Conservation (phyloP, 768 basidiomycete genomes). For the Boletus rubroflammeus region DNA sequence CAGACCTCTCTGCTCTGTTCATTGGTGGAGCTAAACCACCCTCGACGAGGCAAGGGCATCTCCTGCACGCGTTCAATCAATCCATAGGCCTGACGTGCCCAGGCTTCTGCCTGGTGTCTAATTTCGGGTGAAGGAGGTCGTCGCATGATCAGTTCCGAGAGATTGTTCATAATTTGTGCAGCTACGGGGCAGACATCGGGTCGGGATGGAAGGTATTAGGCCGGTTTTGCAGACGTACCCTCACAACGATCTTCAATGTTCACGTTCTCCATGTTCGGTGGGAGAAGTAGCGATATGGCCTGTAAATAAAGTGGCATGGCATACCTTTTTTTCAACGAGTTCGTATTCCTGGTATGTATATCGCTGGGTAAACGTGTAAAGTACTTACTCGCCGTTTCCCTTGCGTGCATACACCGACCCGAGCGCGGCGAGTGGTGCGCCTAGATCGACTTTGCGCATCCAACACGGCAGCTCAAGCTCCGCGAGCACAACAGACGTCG, state of each 20-base stretch:
- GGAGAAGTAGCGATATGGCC: slow-evolving; percentile 58
- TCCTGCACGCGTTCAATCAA: slow-evolving; percentile 29
- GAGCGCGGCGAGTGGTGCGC: slow-evolving; percentile 65
- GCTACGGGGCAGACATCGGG: slow-evolving; percentile 23
- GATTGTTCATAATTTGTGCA: slow-evolving; percentile 48
- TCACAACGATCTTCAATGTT: slow-evolving; percentile 52
- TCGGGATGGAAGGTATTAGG: neutral
- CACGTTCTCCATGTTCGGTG: slow-evolving; percentile 31
- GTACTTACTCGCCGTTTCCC: slow-evolving; percentile 44
- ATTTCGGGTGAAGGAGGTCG: slow-evolving; percentile 34
- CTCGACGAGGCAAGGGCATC: slow-evolving; percentile 11
- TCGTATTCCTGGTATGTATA: neutral
- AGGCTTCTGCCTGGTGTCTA: slow-evolving; percentile 50
- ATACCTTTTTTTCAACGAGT: slow-evolving; percentile 38
- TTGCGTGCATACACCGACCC: slow-evolving; percentile 56
- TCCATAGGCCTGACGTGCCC: slow-evolving; percentile 51
- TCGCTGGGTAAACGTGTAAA: neutral
- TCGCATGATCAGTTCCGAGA: slow-evolving; percentile 42
- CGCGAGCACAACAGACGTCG: slow-evolving; percentile 35
- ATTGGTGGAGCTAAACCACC: slow-evolving; percentile 21
- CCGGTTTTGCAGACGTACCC: slow-evolving; percentile 36
- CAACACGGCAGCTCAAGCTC: slow-evolving; percentile 59
- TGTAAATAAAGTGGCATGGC: slow-evolving; percentile 65
- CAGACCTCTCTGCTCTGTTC: slow-evolving; percentile 39
- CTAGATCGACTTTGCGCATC: slow-evolving; percentile 57